Evolutionary conservation across 805 yeast species (phyloP), one percentile per base, ranked within the genome.

Genomic region (Saccharomycopsis malanga): DNA sequence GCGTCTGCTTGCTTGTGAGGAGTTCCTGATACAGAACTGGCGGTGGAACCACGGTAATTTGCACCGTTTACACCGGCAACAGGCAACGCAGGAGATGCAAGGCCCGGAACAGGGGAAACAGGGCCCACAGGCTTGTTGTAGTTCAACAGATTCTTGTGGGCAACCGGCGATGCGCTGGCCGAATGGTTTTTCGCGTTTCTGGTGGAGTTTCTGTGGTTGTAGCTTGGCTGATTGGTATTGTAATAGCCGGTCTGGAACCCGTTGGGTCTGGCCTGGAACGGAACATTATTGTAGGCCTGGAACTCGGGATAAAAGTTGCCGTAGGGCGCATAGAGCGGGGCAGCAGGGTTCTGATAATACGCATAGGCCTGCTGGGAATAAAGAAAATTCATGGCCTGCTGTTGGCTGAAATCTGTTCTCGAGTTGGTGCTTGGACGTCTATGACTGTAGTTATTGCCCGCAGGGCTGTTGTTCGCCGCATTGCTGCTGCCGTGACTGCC

Each of bases 361-460:
- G 10, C 18, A n/a, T 15, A 20, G 37, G 25, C 37, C 18, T 41
- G 44, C 44, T 41, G 44, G 23, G 25, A 37, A 37, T 27, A 20
- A n/a, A 41, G 12, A 14, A n/a, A 41, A 34, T 39, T 39, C 15
- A 17, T 12, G 15, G 29, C 32, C 9, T 41, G 17, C 17, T 41
- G 27, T 14, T 41, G 30, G 39, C 9, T 22, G 9, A 12, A 14
- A n/a, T 10, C 21, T 4, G 7, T 10, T 20, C 27, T 17, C 5
- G 22, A 10, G 36, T 17, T 41, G 23, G 9, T 18, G 36, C 44
- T 41, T 35, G 23, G 37, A 23, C 44, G 44, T 41, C 44, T 41
- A 21, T 29, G 25, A 23, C 20, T 9, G 7, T 25, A 23, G 24
- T 41, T 21, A n/a, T 25, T 32, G 15, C 17, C 15, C 18, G 18